Percentiles rank a stretch among this genome's conserved stretches.
Conservation (phyloP, 345 rosid genomes). For the Syzygium grande region DNA sequence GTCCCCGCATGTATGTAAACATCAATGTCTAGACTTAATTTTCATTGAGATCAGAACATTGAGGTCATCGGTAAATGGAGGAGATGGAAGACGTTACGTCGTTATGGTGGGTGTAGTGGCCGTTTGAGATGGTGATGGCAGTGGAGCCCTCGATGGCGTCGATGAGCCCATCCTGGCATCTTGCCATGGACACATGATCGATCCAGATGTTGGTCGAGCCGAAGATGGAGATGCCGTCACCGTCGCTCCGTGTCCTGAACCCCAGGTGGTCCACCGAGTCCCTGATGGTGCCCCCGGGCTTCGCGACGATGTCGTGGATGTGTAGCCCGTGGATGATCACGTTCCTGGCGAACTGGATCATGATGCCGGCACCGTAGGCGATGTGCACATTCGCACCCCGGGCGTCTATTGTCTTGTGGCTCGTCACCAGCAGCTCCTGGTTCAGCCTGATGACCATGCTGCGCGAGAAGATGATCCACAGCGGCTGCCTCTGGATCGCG, state of each 20-base stretch:
- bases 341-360: constrained; percentile 51
- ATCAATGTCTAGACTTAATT: background rate
- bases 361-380: constrained; percentile 52
- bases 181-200: constrained; percentile 31
- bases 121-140: constrained; percentile 38
- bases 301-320: constrained; percentile 33
- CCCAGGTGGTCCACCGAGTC: constrained; percentile 60
- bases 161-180: constrained; percentile 32
- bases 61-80: background rate
- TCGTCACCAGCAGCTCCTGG: constrained; percentile 43
- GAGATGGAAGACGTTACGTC: constrained; percentile 2
- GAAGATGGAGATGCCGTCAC: constrained; percentile 34
- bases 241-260: constrained; percentile 15
- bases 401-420: constrained; percentile 75
- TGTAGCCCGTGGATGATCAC: constrained; percentile 62
- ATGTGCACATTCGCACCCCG: constrained; percentile 63
- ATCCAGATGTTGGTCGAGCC: constrained; percentile 28
- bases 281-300: constrained; percentile 54
- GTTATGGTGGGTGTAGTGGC: constrained; percentile 28
- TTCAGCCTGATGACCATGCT: constrained; percentile 56
- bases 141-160: constrained; percentile 29
- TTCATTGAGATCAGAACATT: background rate
- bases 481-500: constrained; percentile 51
- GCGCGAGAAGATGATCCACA: constrained; percentile 64
- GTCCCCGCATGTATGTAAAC: background rate